phyloP scores from a whole-genome alignment of 192 early-diverging fungal genomes.

The Coemansia erecta region DNA sequence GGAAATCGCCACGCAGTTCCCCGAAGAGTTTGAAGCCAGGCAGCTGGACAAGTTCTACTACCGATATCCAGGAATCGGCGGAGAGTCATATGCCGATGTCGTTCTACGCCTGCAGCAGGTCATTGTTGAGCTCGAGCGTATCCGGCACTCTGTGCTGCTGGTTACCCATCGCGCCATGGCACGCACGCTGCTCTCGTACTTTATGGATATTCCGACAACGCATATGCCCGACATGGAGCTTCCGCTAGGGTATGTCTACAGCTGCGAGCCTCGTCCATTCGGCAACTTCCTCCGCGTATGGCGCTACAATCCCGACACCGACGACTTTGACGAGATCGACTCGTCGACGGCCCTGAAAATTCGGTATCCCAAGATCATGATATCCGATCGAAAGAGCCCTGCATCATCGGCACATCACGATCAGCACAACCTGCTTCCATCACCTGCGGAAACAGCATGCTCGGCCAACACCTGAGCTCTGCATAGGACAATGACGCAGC shows the following conservation, averaged over 20 bases:
- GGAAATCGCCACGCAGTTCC: conserved; percentile 77
- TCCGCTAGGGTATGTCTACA: conserved; percentile 79
- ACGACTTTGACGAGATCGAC: conserved; percentile 47
- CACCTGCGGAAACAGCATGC: conserved; percentile 43
- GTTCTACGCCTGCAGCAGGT: conserved; percentile 90
- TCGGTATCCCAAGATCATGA: conserved; percentile 26
- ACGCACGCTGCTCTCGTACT: conserved; percentile 87
- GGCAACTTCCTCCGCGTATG: conserved; percentile 58
- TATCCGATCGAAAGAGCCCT: conserved; percentile 10
- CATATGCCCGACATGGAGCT: conserved; percentile 80
- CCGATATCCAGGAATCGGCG: conserved; percentile 94
- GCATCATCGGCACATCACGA: conserved; percentile 7
- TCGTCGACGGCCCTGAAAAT: conserved; percentile 36
- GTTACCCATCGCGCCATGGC: conserved; percentile 92
- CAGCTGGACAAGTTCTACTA: conserved; percentile 87
- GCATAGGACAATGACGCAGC: too few species aligned
- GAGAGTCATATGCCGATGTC: conserved; percentile 91
- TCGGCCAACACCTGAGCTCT: conserved; percentile 6
- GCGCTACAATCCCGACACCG: conserved; percentile 21
- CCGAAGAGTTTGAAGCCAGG: conserved; percentile 79
- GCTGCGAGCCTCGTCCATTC: conserved; percentile 80
- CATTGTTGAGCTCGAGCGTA: conserved; percentile 94
- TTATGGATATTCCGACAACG: conserved; percentile 76
- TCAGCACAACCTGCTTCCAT: conserved; percentile 26
- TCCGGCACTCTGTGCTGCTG: conserved; percentile 80